Evolutionary conservation across 768 basidiomycete genomes (phyloP).

Genomic region (Pulveroboletus frians): DNA sequence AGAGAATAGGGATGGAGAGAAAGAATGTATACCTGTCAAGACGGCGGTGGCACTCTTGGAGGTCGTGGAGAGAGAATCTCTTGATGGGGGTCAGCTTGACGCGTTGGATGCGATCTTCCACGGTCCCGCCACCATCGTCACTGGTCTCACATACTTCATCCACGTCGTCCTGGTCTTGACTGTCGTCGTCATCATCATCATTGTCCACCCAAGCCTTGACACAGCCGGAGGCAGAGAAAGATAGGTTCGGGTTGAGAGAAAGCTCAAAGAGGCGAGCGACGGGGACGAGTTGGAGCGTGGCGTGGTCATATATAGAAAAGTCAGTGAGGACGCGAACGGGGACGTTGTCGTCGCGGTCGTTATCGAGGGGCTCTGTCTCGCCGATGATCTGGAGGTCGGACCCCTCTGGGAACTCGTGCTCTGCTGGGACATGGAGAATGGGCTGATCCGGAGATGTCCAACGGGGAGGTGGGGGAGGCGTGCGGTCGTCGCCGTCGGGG

Average conservation of each 20-base stretch:
- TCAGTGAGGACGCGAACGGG: conserved; percentile 54
- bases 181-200: conserved; percentile 24
- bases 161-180: conserved; percentile 19
- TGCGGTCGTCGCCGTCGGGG: conserved; percentile 15
- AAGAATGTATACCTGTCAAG: conserved; percentile 40
- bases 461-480: conserved; percentile 6
- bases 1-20: not conserved
- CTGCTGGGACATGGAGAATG: conserved; percentile 16
- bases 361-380: conserved; percentile 33
- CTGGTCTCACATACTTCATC: conserved; percentile 6
- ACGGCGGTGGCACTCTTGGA: conserved; percentile 16
- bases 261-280: conserved; percentile 37
- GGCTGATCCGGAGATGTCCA: conserved; percentile 4
- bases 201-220: conserved; percentile 36
- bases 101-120: conserved; percentile 20
- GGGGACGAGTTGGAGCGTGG: conserved; percentile 36
- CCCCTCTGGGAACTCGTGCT: conserved; percentile 37
- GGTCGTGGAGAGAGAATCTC: conserved; percentile 45
- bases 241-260: conserved; percentile 11
- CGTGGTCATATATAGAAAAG: conserved; percentile 48
- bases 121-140: not conserved
- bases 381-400: conserved; percentile 39
- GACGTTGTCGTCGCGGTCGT: conserved; percentile 32
- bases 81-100: conserved; percentile 41
- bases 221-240: conserved; percentile 36